These are phyloP conservation scores for Oxytropis ochrocephala DNA, from an alignment of 306 rosid species.

Conservation along the genomic window DNA sequence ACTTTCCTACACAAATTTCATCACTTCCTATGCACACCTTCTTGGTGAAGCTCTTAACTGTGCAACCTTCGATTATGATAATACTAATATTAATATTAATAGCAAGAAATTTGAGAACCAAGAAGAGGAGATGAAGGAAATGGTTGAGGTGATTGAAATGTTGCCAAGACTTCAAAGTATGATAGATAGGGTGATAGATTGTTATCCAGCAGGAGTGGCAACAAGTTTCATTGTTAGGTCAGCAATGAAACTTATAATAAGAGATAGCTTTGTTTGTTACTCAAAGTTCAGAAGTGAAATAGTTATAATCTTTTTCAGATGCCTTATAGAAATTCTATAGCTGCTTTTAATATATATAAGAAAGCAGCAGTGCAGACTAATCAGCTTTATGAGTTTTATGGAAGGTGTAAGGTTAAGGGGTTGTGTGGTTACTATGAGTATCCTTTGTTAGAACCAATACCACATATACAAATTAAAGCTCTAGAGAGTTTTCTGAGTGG, in stretches of 20 bases:
- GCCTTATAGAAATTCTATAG: conserved; percentile 44
- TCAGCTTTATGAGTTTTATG: conserved; percentile 52
- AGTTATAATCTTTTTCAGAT: conserved; percentile 44
- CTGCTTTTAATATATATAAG: conserved; percentile 56
- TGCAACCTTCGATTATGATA: conserved; percentile 15
- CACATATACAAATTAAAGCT: conserved; percentile 45
- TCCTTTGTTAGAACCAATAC: conserved; percentile 53
- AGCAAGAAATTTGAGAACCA: neutral
- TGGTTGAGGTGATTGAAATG: conserved; percentile 43
- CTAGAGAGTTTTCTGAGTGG: conserved; percentile 45
- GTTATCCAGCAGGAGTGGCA: conserved; percentile 44
- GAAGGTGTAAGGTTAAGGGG: conserved; percentile 46
- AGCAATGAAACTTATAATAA: conserved; percentile 49
- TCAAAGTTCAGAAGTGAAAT: conserved; percentile 35
- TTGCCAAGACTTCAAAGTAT: conserved; percentile 59
- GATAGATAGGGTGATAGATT: conserved; percentile 60
- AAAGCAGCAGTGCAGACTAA: conserved; percentile 52
- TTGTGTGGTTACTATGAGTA: conserved; percentile 53
- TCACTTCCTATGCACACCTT: conserved; percentile 52
- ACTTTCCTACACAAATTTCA: conserved; percentile 33
- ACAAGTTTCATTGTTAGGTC: conserved; percentile 31
- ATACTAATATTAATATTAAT: no score
- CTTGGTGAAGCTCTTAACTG: conserved; percentile 54
- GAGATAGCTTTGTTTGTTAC: conserved; percentile 57
- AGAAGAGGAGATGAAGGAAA: conserved; percentile 36